Conservation (phyloP, 306 rosid species). For the Oemleria cerasiformis region DNA sequence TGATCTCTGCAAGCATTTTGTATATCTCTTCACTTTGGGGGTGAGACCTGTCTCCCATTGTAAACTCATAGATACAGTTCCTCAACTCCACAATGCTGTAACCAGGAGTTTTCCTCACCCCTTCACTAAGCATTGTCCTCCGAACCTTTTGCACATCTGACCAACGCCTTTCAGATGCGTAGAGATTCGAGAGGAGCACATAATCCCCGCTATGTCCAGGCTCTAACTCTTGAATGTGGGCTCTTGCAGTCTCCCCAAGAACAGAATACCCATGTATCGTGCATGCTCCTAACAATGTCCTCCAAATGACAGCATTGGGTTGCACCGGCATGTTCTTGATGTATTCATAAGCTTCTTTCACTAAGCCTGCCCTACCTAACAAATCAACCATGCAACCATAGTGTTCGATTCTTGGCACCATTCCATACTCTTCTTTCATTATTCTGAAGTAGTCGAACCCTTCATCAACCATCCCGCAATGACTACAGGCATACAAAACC, state of each 20-base stretch:
- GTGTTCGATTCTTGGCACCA: conserved; percentile 39
- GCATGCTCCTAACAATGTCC: conserved; percentile 45
- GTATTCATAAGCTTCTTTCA: conserved; percentile 34
- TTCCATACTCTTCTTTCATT: conserved; percentile 37
- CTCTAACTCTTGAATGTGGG: conserved; percentile 26
- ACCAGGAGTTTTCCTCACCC: conserved; percentile 46
- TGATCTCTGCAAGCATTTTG: conserved; percentile 34
- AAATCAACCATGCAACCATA: conserved; percentile 47
- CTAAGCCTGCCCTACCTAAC: conserved; percentile 42
- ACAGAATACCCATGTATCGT: conserved; percentile 30
- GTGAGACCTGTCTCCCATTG: conserved; percentile 33
- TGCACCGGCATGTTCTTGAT: conserved; percentile 31
- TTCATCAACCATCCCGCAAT: conserved; percentile 43
- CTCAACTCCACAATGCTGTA: conserved; percentile 42
- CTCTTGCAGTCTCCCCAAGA: conserved; percentile 40
- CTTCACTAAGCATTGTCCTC: conserved; percentile 30
- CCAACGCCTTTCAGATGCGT: conserved; percentile 48
- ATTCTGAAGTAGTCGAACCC: conserved; percentile 37
- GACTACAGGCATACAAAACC: conserved; percentile 48
- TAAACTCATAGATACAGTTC: conserved; percentile 33
- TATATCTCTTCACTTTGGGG: conserved; percentile 31
- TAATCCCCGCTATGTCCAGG: conserved; percentile 40
- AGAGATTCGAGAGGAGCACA: conserved; percentile 46
- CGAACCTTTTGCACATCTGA: conserved; percentile 38
- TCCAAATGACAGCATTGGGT: conserved; percentile 47